Conservation (phyloP, 202 grass and related monocot genomes). For the Miscanthus sacchariflorus region DNA sequence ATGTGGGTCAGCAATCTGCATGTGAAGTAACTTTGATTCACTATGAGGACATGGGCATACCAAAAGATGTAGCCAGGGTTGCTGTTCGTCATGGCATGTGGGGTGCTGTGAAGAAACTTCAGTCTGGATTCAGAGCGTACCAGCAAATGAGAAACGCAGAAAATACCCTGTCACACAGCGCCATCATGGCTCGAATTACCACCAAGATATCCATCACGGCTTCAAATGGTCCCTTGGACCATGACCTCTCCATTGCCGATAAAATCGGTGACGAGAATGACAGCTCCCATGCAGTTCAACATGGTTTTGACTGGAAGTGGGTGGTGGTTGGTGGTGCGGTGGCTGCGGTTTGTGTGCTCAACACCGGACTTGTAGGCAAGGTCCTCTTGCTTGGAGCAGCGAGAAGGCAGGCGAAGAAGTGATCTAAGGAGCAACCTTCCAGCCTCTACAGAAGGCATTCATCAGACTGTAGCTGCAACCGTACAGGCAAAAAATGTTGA, state of each 20-base stretch:
- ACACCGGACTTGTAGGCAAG: conserved; percentile 79
- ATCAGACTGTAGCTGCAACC: not conserved
- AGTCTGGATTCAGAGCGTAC: conserved; percentile 86
- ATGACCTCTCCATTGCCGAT: conserved; percentile 10
- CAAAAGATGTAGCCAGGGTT: conserved; percentile 91
- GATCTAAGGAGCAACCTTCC: conserved; percentile 19
- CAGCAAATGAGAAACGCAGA: conserved; percentile 65
- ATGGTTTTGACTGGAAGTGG: conserved; percentile 93
- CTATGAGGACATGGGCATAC: conserved; percentile 97
- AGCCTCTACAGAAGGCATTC: conserved; percentile 25
- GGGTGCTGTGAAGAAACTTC: conserved; percentile 94
- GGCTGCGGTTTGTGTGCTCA: conserved; percentile 72
- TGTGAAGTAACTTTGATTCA: conserved; percentile 97
- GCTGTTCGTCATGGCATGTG: conserved; percentile 95
- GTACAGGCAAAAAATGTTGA: not conserved
- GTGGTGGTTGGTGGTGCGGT: conserved; percentile 77
- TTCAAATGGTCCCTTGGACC: conserved; percentile 37
- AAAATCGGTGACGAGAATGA: conserved; percentile 24
- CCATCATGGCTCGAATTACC: conserved; percentile 66
- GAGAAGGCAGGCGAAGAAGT: conserved; percentile 70
- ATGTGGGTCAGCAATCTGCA: conserved; percentile 59
- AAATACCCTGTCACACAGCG: conserved; percentile 57
- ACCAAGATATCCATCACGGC: conserved; percentile 61
- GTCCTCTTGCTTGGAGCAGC: conserved; percentile 72
- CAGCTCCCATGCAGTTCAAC: conserved; percentile 42